Percentiles rank a stretch among this genome's conserved stretches.
Conservation (phyloP, 2,329 filamentous ascomycete species). For the Penicillium paneum region DNA sequence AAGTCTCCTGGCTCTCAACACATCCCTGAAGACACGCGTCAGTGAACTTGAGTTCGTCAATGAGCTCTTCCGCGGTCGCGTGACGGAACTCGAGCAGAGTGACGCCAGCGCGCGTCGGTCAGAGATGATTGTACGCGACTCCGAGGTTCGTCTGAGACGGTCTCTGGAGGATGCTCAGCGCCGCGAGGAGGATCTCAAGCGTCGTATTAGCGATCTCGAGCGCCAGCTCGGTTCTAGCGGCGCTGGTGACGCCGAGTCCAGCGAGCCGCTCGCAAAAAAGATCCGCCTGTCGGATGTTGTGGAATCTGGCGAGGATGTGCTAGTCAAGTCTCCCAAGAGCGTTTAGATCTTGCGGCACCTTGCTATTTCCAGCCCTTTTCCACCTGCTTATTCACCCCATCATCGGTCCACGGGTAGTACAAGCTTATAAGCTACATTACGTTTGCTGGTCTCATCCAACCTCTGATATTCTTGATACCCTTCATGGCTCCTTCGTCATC, state of each 20-base stretch:
- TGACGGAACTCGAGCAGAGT: slow-evolving; percentile 72
- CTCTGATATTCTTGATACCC: slow-evolving; percentile 40
- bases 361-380: slow-evolving; percentile 1
- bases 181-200: slow-evolving; percentile 77
- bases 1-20: slow-evolving; percentile 74
- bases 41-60: slow-evolving; percentile 96
- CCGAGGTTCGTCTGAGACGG: slow-evolving; percentile 54
- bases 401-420: background rate
- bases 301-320: slow-evolving; percentile 38
- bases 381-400: slow-evolving; percentile 1
- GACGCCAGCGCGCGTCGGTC: slow-evolving; percentile 65
- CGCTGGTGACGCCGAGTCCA: slow-evolving; percentile 24
- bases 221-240: slow-evolving; percentile 41
- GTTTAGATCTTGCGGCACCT: slow-evolving; percentile 17
- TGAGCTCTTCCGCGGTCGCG: slow-evolving; percentile 70
- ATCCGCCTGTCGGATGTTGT: slow-evolving; percentile 56
- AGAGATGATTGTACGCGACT: slow-evolving; percentile 54
- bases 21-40: slow-evolving; percentile 87
- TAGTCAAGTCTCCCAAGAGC: slow-evolving; percentile 37
- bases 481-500: slow-evolving; percentile 33
- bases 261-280: slow-evolving; percentile 54
- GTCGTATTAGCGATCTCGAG: slow-evolving; percentile 76
- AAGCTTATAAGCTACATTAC: background rate
- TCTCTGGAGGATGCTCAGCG: slow-evolving; percentile 74
- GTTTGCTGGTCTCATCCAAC: slow-evolving; percentile 26